A percentile compares a stretch with the other conserved stretches of the same genome.
phyloP scores from a whole-genome alignment of 208 protist species.

The Endotrypanum monterogeii region DNA sequence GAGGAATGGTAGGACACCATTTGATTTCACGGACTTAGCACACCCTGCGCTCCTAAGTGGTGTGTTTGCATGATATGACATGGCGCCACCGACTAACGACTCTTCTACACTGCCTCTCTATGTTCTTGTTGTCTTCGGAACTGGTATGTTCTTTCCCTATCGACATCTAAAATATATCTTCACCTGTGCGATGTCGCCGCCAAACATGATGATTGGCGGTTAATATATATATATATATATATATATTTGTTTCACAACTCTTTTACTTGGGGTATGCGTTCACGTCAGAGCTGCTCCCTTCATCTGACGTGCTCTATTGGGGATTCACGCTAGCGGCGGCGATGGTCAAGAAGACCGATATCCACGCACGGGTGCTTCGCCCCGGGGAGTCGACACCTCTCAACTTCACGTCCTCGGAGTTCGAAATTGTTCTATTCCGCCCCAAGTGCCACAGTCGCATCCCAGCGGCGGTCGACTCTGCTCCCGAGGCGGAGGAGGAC shows the following conservation, averaged over 20 bases:
- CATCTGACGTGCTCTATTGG: neutral
- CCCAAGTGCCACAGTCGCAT: constrained; percentile 39
- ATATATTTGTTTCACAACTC: too few species aligned
- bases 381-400: constrained; percentile 67
- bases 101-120: neutral
- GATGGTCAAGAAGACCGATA: constrained; percentile 42
- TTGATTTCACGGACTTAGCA: neutral
- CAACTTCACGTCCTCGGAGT: constrained; percentile 45
- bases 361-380: constrained; percentile 52
- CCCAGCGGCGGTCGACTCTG: constrained; percentile 6
- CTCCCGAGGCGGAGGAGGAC: constrained; percentile 7
- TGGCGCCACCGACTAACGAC: neutral
- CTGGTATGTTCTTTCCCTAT: neutral
- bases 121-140: neutral
- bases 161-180: neutral
- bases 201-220: neutral
- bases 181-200: neutral
- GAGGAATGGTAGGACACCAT: neutral
- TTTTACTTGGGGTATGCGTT: too few species aligned
- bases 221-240: neutral
- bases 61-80: neutral
- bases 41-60: neutral
- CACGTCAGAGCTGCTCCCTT: neutral
- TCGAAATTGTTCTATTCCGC: constrained; percentile 83
- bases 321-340: neutral